These are phyloP conservation scores for Tetrahymena elliotti DNA, from an alignment of 73 alveolate species.

Conservation along the genomic window DNA sequence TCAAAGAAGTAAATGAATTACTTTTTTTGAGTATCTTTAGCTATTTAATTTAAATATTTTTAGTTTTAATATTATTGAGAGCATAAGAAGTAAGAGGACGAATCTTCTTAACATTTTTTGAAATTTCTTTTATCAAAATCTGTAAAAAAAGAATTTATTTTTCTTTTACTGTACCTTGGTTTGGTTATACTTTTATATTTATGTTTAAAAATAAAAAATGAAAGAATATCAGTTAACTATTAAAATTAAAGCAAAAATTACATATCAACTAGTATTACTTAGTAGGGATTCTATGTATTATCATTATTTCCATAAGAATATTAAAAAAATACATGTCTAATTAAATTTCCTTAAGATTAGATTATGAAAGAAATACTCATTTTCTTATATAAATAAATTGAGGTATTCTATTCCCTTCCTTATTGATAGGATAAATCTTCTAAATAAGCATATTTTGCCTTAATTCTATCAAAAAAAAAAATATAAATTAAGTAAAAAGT, in stretches of 20 bases:
- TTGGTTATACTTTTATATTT: background rate
- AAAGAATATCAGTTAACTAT: too few relatives aligned
- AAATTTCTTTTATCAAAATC: background rate
- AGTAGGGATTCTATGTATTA: background rate
- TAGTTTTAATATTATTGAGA: background rate
- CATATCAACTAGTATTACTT: background rate
- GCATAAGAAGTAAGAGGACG: background rate
- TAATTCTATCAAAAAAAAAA: background rate
- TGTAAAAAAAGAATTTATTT: background rate
- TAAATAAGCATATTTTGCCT: background rate
- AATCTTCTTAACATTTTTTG: background rate
- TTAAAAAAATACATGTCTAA: background rate
- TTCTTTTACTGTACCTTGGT: background rate
- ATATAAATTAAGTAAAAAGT: background rate
- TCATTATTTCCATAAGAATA: background rate
- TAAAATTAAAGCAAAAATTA: too few relatives aligned
- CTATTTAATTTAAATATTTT: too few relatives aligned
- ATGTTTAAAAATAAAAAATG: too few relatives aligned
- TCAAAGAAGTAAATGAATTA: too few relatives aligned
- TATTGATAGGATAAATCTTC: background rate
- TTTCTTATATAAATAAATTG: background rate
- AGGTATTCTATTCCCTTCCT: background rate
- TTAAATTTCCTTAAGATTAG: background rate
- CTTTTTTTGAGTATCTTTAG: background rate
- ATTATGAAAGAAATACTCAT: background rate